Conservation (phyloP, 1,139 yeast species). For the Candida pseudoviswanathii region DNA sequence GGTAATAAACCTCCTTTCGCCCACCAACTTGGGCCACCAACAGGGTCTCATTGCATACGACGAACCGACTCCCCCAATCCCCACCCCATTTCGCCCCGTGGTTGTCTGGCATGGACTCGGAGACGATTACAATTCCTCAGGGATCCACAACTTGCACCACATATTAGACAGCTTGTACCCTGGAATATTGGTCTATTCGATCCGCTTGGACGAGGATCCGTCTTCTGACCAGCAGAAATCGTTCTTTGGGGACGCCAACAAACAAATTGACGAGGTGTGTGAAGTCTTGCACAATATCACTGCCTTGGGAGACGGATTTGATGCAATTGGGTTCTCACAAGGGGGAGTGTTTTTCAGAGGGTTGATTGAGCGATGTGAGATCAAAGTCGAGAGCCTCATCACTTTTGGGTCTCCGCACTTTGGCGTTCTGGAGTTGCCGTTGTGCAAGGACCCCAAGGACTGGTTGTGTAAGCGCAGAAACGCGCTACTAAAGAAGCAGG, state of each 20-base stretch:
- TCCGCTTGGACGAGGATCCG: slow-evolving; percentile 52
- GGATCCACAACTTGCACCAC: slow-evolving; percentile 52
- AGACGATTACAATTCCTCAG: slow-evolving; percentile 66
- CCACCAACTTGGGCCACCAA: background rate
- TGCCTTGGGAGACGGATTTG: slow-evolving; percentile 56
- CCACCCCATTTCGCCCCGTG: slow-evolving; percentile 43
- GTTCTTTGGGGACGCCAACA: slow-evolving; percentile 61
- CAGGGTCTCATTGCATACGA: background rate
- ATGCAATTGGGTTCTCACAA: slow-evolving; percentile 80
- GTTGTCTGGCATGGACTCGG: slow-evolving; percentile 89
- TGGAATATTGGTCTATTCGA: slow-evolving; percentile 52
- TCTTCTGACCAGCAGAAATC: slow-evolving; percentile 56
- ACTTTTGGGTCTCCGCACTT: slow-evolving; percentile 86
- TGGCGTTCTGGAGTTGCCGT: slow-evolving; percentile 73
- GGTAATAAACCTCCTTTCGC: background rate
- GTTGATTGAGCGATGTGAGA: slow-evolving; percentile 57
- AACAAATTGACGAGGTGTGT: slow-evolving; percentile 39
- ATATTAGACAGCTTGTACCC: slow-evolving; percentile 51
- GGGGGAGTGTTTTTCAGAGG: slow-evolving; percentile 78
- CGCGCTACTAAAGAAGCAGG: slow-evolving; percentile 55
- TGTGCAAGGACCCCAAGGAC: slow-evolving; percentile 53
- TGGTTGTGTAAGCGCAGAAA: slow-evolving; percentile 66
- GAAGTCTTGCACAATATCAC: slow-evolving; percentile 39
- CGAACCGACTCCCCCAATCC: background rate
- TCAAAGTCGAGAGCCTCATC: slow-evolving; percentile 55